A percentile compares a stretch with the other conserved stretches of the same genome.
Evolutionary conservation across 768 basidiomycete species (phyloP).

Genomic region (Serendipita sp.): DNA sequence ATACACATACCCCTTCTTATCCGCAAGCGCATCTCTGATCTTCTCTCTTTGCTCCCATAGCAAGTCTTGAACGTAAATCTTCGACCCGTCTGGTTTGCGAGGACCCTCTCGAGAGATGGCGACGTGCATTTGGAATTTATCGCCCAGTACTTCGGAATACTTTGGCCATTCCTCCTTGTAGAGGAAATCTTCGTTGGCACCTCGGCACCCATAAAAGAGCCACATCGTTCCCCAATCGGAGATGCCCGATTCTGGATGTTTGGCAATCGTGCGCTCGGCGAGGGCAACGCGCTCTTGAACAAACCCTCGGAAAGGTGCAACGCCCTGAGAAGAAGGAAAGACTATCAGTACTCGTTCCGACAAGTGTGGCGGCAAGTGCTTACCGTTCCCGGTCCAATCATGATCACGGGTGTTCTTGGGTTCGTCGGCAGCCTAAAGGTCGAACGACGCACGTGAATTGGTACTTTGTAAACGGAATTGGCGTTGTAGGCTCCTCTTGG

Average conservation of each 20-base stretch:
- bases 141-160: constrained; percentile 71
- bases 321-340: constrained; percentile 42
- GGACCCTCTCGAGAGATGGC: constrained; percentile 82
- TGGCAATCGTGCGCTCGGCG: constrained; percentile 84
- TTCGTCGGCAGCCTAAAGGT: constrained; percentile 96
- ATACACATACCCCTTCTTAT: constrained; percentile 93
- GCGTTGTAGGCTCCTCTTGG: constrained; percentile 72
- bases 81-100: constrained; percentile 70
- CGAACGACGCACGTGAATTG: constrained; percentile 86
- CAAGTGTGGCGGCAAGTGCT: constrained; percentile 20
- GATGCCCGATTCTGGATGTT: constrained; percentile 86
- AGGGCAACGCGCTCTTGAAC: constrained; percentile 95
- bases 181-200: constrained; percentile 74
- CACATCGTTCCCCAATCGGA: constrained; percentile 90
- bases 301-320: constrained; percentile 98
- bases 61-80: constrained; percentile 98
- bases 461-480: constrained; percentile 61
- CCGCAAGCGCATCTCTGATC: constrained; percentile 76
- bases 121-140: constrained; percentile 75
- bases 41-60: constrained; percentile 74
- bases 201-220: constrained; percentile 93
- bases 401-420: constrained; percentile 95
- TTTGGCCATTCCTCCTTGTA: constrained; percentile 92
- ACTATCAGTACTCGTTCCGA: constrained; percentile 6
- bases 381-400: constrained; percentile 98